Evolutionary conservation across 2,329 filamentous ascomycete genomes (phyloP), one percentile per base, ranked within the genome.

Genomic region (Calonectria montana): DNA sequence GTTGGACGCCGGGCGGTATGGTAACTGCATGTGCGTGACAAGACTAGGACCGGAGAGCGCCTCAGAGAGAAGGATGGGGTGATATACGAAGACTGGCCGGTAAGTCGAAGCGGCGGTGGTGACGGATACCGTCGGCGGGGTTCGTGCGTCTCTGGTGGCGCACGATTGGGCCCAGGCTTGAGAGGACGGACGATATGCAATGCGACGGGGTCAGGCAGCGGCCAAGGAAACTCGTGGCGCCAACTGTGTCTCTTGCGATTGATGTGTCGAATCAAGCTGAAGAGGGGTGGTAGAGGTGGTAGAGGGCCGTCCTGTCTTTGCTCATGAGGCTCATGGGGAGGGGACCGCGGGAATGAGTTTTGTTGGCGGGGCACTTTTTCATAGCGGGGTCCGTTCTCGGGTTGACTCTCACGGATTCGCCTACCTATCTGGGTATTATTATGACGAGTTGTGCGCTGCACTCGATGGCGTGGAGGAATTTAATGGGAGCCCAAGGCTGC

Each of bases 361-460:
- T 79, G 73, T 77, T 75, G 76, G 78, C 76, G 78, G 78, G 78
- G 78, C 78, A 72, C 29, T 72, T 67, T 74, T 68, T 59, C 67
- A 73, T 74, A 74, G 77, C 76, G 77, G 78, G 78, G 78, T 74
- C 75, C 73, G 75, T 74, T 75, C 70, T 79, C 71, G 74, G 72
- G 64, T 48, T 71, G 27, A 50, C 67, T 55, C 21, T 39, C 45
- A 61, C 67, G 75, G 59, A 68, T 75, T 68, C 55, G 73, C n/a
- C 77, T 76, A 74, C 72, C 76, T 74, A 74, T 61, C 43, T 57
- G 21, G 53, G 53, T 39, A 59, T 59, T 59, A 13, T 59, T 59
- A 59, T 59, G 53, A 59, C 53, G 53, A 16, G 7, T 23, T 35
- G 13, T 25, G 12, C 15, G 27, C 12, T 21, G 37, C 37, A 4